Percentiles rank a stretch among this genome's conserved stretches.
phyloP scores from a whole-genome alignment of 495 filamentous ascomycete species.

The Podospora bellae-mahoneyi region DNA sequence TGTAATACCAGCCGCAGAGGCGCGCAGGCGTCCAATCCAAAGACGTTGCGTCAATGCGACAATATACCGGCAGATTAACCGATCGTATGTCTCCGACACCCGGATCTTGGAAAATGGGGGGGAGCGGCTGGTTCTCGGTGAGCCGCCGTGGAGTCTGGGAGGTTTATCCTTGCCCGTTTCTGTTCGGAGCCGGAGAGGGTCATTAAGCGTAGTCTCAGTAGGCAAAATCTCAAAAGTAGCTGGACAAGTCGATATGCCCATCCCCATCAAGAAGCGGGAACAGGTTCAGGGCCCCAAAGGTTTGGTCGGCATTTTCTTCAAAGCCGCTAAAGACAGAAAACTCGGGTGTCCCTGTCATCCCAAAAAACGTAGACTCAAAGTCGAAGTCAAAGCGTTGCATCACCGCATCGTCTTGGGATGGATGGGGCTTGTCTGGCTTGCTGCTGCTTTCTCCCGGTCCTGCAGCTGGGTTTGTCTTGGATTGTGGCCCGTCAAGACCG shows the following conservation, averaged over 20 bases:
- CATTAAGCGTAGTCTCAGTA: too few species aligned
- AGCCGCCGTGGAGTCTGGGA: neutral
- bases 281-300: constrained; percentile 42
- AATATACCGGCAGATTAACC: constrained; percentile 21
- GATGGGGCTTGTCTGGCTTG: constrained; percentile 10
- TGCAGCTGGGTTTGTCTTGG: neutral
- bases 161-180: neutral
- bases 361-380: constrained; percentile 30
- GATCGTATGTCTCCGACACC: constrained; percentile 19
- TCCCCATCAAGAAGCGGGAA: constrained; percentile 44
- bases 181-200: neutral
- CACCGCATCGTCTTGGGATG: constrained; percentile 7
- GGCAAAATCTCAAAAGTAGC: constrained; percentile 32
- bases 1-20: constrained; percentile 8
- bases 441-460: neutral
- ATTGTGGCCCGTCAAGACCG: neutral
- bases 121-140: constrained; percentile 1
- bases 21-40: constrained; percentile 12
- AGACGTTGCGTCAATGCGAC: neutral
- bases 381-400: constrained; percentile 26
- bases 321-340: constrained; percentile 28
- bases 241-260: constrained; percentile 44
- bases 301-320: constrained; percentile 33
- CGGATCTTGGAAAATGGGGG: constrained; percentile 11
- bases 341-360: constrained; percentile 28